A percentile compares a stretch with the other conserved stretches of the same genome.
Evolutionary conservation across 192 early-diverging fungal species (phyloP).

Genomic region (Oehlia diaphana): DNA sequence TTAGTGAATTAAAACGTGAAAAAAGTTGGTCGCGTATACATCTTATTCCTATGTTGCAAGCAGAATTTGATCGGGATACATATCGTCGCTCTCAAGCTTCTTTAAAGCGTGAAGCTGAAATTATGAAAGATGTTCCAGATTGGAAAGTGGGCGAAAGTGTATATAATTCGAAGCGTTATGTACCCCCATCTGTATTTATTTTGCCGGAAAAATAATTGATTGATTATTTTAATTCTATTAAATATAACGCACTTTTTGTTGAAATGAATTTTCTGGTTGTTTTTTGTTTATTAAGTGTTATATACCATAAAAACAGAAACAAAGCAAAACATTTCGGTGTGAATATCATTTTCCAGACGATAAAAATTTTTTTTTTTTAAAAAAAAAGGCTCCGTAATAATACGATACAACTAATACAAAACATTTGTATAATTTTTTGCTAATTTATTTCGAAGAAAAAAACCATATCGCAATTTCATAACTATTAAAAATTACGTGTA

Average conservation of each 20-base stretch:
- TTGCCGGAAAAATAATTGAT: not conserved
- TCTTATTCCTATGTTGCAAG: constrained; percentile 87
- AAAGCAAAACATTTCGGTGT: too few relatives aligned
- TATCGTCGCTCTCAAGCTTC: constrained; percentile 79
- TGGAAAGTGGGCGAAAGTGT: constrained; percentile 83
- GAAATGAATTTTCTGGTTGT: too few relatives aligned
- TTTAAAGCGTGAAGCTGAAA: constrained; percentile 71
- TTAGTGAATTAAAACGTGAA: constrained; percentile 88
- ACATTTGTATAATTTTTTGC: too few relatives aligned
- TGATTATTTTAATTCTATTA: not conserved
- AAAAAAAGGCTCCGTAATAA: too few relatives aligned
- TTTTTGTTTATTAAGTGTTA: too few relatives aligned
- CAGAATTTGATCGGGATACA: constrained; percentile 90
- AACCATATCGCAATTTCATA: too few relatives aligned
- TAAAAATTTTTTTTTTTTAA: too few relatives aligned
- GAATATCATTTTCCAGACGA: too few relatives aligned
- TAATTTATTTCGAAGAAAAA: too few relatives aligned
- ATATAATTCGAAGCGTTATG: constrained; percentile 87
- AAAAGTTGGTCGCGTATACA: constrained; percentile 92
- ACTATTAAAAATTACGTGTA: not conserved
- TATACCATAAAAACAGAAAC: too few relatives aligned
- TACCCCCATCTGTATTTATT: constrained; percentile 51
- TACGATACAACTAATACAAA: too few relatives aligned
- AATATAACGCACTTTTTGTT: too few relatives aligned
- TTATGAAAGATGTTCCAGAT: constrained; percentile 84